These are phyloP conservation scores for Corinectria fuckeliana DNA, from an alignment of 2,329 filamentous ascomycete genomes.

Conservation along the genomic window DNA sequence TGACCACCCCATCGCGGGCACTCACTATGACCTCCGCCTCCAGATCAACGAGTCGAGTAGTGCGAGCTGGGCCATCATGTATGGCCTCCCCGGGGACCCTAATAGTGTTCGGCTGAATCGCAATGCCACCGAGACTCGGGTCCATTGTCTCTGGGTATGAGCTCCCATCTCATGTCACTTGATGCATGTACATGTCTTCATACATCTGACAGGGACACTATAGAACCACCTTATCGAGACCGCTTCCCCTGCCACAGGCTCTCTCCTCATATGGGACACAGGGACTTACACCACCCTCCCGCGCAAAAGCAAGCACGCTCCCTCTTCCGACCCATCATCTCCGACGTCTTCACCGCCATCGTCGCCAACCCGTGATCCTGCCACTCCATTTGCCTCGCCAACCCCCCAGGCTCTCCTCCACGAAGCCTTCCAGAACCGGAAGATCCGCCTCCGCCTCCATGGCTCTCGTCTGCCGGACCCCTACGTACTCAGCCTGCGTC, in stretches of 20 bases:
- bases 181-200: neutral
- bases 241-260: conserved; percentile 60
- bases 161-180: neutral
- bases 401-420: conserved; percentile 57
- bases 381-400: conserved; percentile 3
- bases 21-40: conserved; percentile 72
- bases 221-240: conserved; percentile 69
- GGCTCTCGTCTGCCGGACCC: conserved; percentile 58
- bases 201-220: neutral
- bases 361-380: conserved; percentile 12
- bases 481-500: conserved; percentile 63
- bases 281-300: conserved; percentile 63
- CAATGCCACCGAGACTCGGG: conserved; percentile 67
- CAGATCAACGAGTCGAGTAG: conserved; percentile 73
- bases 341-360: conserved; percentile 24
- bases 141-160: conserved; percentile 65
- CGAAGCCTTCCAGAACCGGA: conserved; percentile 58
- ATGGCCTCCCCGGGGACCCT: conserved; percentile 64
- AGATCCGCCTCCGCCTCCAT: conserved; percentile 62
- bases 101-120: conserved; percentile 61
- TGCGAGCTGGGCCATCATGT: conserved; percentile 70
- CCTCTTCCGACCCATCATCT: conserved; percentile 41
- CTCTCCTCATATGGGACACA: conserved; percentile 68
- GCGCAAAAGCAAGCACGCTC: conserved; percentile 43
- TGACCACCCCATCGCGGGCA: conserved; percentile 72